Evolutionary conservation across 495 filamentous ascomycete genomes (phyloP).

Genomic region (Sabuloglossum arenarium): DNA sequence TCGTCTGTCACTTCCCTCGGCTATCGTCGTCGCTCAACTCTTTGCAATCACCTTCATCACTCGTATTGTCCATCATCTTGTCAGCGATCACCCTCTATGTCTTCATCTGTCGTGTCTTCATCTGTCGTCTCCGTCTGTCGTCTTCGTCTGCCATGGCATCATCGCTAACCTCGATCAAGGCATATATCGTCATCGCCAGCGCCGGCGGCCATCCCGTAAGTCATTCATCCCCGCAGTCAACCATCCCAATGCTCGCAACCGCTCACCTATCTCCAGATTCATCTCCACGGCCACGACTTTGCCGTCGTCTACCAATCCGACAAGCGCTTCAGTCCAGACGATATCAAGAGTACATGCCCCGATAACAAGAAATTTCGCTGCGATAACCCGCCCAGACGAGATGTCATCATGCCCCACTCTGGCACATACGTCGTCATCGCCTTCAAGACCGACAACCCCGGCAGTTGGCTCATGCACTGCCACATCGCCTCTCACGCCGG

Average conservation of each 20-base stretch:
- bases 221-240: no score
- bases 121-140: no score
- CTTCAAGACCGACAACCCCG: conserved; percentile 7
- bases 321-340: background rate
- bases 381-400: conserved; percentile 33
- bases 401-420: conserved; percentile 30
- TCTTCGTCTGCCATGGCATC: no score
- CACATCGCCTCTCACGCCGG: conserved; percentile 8
- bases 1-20: no score
- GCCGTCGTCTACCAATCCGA: conserved; percentile 24
- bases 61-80: no score
- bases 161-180: no score
- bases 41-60: no score
- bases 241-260: background rate
- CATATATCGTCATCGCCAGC: no score
- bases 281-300: conserved; percentile 41
- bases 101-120: no score
- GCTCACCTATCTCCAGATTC: conserved; percentile 12
- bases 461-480: conserved; percentile 8
- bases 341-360: background rate
- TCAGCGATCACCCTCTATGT: no score
- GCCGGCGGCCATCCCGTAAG: no score
- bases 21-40: no score
- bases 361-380: conserved; percentile 1
- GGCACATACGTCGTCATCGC: conserved; percentile 5